phyloP scores from a whole-genome alignment of 2,329 filamentous ascomycete species.

The Trichophyton schoenleinii region DNA sequence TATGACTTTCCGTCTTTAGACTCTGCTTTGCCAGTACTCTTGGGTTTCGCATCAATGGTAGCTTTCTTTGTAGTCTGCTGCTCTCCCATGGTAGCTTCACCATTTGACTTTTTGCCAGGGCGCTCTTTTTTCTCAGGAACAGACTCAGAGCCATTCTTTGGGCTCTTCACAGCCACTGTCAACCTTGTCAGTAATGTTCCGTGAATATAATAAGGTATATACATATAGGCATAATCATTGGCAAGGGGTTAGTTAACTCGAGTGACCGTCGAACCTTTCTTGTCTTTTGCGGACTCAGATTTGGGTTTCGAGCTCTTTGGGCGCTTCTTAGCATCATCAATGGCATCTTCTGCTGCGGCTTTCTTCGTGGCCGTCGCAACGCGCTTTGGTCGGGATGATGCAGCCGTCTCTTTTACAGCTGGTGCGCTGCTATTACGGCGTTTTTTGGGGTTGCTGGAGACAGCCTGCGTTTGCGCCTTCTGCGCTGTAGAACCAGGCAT shows the following conservation, averaged over 20 bases:
- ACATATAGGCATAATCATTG: too few relatives aligned
- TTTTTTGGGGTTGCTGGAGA: background rate
- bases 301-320: background rate
- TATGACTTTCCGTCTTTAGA: conserved; percentile 36
- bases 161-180: background rate
- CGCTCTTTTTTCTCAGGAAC: background rate
- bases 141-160: background rate
- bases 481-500: background rate
- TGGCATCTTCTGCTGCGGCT: background rate
- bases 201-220: too few relatives aligned
- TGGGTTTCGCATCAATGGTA: background rate
- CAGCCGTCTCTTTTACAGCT: conserved; percentile 9
- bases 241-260: too few relatives aligned
- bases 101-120: conserved; percentile 1
- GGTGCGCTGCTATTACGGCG: background rate
- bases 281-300: background rate
- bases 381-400: conserved; percentile 9
- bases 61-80: background rate
- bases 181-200: background rate
- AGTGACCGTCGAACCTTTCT: background rate
- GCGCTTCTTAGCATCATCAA: background rate
- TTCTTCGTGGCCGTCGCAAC: background rate
- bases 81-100: background rate
- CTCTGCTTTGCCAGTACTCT: background rate
- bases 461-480: background rate